Evolutionary conservation across 2,329 filamentous ascomycete species (phyloP).

Genomic region (Beauveria caledonica): DNA sequence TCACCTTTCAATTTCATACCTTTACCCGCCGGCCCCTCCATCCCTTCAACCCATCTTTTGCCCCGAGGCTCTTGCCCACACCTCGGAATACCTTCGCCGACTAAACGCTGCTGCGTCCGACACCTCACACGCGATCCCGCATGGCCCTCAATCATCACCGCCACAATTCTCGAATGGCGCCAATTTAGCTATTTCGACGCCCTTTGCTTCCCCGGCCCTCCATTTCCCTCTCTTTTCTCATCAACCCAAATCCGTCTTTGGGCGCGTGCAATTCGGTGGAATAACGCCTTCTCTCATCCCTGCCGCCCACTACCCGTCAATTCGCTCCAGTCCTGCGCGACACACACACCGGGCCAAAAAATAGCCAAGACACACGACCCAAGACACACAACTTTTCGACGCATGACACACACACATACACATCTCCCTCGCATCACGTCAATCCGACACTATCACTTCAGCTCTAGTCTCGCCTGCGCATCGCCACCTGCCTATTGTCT

Average conservation of each 20-base stretch:
- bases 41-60: not conserved
- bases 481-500: not conserved
- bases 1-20: not conserved
- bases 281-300: not conserved
- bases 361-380: slow-evolving; percentile 1
- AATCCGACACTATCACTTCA: not conserved
- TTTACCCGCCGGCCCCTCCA: not conserved
- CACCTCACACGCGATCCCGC: not conserved
- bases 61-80: not conserved
- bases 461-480: not conserved
- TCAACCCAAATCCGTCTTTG: not conserved
- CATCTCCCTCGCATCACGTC: not conserved
- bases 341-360: not conserved
- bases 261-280: not conserved
- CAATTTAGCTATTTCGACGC: not conserved
- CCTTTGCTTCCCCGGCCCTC: not conserved
- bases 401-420: not conserved
- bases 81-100: not conserved
- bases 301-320: not conserved
- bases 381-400: not conserved
- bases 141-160: not conserved
- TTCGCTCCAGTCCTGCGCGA: not conserved
- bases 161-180: slow-evolving; percentile 3
- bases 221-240: not conserved
- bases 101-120: not conserved